Percentiles rank a stretch among this genome's conserved stretches.
These are phyloP conservation scores for Ganoderma sp. DNA, from an alignment of 1,284 basidiomycete species.

Conservation along the genomic window DNA sequence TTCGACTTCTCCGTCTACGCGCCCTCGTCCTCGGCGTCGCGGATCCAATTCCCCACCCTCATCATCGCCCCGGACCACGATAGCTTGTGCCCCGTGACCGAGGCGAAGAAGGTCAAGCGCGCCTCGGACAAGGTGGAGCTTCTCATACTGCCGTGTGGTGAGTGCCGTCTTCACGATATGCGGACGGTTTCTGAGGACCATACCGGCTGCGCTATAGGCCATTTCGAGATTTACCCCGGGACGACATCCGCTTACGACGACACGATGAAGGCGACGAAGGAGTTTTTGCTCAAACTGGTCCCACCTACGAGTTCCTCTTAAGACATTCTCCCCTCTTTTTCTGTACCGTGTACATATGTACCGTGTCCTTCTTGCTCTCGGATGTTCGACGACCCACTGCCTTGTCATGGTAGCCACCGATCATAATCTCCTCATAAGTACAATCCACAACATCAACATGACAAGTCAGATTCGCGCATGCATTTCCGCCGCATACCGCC, in stretches of 20 bases:
- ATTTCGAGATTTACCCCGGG: constrained; percentile 29
- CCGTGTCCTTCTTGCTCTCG: neutral
- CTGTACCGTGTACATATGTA: neutral
- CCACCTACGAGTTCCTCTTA: neutral
- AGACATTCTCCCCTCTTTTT: neutral
- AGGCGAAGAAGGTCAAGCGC: constrained; percentile 16
- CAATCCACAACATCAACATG: neutral
- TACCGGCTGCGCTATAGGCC: constrained; percentile 16
- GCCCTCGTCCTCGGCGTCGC: constrained; percentile 18
- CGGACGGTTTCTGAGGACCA: neutral
- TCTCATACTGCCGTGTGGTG: constrained; percentile 15
- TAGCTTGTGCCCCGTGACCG: constrained; percentile 20
- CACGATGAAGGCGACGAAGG: constrained; percentile 28
- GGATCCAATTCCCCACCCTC: constrained; percentile 23
- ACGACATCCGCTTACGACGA: constrained; percentile 8
- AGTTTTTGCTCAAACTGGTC: constrained; percentile 21
- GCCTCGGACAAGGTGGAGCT: constrained; percentile 20
- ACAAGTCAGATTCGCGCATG: neutral
- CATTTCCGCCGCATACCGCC: neutral
- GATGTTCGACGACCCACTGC: neutral
- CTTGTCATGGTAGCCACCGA: neutral
- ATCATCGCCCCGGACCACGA: constrained; percentile 22
- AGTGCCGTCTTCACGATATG: neutral
- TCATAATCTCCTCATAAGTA: neutral
- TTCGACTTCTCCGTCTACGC: constrained; percentile 28